These are phyloP conservation scores for Cyberlindnera nakhonratchasimensis DNA, from an alignment of 805 yeast genomes.

Conservation along the genomic window DNA sequence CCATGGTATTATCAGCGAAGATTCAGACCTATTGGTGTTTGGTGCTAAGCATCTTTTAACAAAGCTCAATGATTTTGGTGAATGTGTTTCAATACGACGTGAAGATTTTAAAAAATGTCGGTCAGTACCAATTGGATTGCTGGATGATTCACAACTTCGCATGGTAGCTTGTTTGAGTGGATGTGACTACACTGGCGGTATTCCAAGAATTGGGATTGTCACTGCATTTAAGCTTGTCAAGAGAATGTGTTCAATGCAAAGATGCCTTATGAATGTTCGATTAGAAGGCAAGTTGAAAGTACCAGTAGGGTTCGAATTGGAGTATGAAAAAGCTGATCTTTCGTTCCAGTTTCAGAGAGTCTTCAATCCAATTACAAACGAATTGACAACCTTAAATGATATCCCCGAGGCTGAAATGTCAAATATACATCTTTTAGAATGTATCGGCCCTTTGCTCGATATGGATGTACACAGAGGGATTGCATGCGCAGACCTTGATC, in stretches of 20 bases:
- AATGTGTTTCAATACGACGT: conserved; percentile 65
- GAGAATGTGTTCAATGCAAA: conserved; percentile 47
- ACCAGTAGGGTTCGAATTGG: conserved; percentile 56
- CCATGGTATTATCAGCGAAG: conserved; percentile 88
- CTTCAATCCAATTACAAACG: conserved; percentile 55
- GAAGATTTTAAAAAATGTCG: conserved; percentile 49
- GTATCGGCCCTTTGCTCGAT: conserved; percentile 37
- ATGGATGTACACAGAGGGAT: conserved; percentile 50
- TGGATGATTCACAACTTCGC: conserved; percentile 57
- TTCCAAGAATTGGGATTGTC: conserved; percentile 74
- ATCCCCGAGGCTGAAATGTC: conserved; percentile 39
- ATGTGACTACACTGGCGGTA: conserved; percentile 91
- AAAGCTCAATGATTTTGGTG: conserved; percentile 68
- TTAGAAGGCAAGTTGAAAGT: conserved; percentile 57
- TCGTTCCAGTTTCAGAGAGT: conserved; percentile 88
- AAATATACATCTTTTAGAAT: conserved; percentile 32
- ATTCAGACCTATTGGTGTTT: conserved; percentile 86
- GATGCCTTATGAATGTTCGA: conserved; percentile 51
- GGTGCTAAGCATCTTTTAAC: conserved; percentile 79
- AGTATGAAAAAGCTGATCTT: conserved; percentile 61
- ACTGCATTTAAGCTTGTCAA: conserved; percentile 65
- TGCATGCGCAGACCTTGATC: conserved; percentile 66
- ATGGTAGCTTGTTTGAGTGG: conserved; percentile 88
- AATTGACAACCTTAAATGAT: conserved; percentile 56
- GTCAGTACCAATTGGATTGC: conserved; percentile 47